Evolutionary conservation across 805 yeast genomes (phyloP).

Genomic region (Zygosaccharomyces bailii): DNA sequence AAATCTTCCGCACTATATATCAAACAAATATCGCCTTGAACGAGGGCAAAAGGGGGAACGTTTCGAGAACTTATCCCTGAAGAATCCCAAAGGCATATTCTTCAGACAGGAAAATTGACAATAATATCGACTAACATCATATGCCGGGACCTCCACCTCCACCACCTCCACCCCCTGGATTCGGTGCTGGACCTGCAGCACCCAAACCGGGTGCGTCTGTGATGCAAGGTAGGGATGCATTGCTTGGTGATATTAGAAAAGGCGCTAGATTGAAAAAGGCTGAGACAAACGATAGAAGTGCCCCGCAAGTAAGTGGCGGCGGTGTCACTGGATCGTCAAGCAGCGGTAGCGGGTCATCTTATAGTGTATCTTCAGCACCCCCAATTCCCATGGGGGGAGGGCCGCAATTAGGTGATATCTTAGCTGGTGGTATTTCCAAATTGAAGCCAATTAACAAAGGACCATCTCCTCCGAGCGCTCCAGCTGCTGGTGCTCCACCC

Average conservation of each 20-base stretch:
- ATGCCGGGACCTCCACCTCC: slow-evolving; percentile 44
- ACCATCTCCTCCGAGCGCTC: slow-evolving; percentile 29
- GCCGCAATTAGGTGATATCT: slow-evolving; percentile 35
- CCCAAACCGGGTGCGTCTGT: slow-evolving; percentile 33
- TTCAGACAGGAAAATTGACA: neutral
- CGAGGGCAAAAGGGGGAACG: slow-evolving; percentile 5
- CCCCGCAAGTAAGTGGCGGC: slow-evolving; percentile 49
- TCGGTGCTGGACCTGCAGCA: slow-evolving; percentile 33
- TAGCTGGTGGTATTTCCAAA: slow-evolving; percentile 77
- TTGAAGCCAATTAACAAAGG: slow-evolving; percentile 47
- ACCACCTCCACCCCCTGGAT: slow-evolving; percentile 53
- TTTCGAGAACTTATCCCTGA: neutral
- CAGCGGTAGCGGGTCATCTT: slow-evolving; percentile 12
- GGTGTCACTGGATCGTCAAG: slow-evolving; percentile 19
- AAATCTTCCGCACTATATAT: slow-evolving; percentile 2
- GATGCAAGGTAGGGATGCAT: slow-evolving; percentile 46
- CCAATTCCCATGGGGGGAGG: slow-evolving; percentile 34
- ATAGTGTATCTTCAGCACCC: slow-evolving; percentile 23
- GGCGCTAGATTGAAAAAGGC: slow-evolving; percentile 61
- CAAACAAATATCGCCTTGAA: neutral
- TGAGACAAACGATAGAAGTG: slow-evolving; percentile 63
- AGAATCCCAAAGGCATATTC: too few relatives aligned
- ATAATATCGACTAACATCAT: neutral
- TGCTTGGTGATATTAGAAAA: slow-evolving; percentile 80
- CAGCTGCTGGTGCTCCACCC: slow-evolving; percentile 38